phyloP scores from a whole-genome alignment of 2,329 filamentous ascomycete genomes.

The Talaromyces sp. region DNA sequence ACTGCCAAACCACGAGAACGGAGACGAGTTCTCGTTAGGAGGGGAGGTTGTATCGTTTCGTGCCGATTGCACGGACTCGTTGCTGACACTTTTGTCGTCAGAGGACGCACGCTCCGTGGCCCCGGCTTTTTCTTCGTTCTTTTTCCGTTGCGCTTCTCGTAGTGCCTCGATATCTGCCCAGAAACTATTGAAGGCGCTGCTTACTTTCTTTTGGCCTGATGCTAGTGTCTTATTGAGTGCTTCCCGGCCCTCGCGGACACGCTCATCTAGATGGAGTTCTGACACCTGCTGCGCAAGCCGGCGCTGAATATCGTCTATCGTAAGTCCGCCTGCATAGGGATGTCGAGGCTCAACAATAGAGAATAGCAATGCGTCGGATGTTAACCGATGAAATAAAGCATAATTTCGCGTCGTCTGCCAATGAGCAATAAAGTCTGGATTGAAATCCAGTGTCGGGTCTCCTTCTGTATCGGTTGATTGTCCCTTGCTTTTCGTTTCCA shows the following conservation, averaged over 20 bases:
- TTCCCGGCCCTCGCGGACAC: slow-evolving; percentile 76
- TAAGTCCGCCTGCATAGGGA: slow-evolving; percentile 85
- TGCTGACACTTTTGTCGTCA: slow-evolving; percentile 23
- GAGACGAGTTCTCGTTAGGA: slow-evolving; percentile 11
- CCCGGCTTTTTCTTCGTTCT: slow-evolving; percentile 28
- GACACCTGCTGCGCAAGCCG: slow-evolving; percentile 86
- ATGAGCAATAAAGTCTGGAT: slow-evolving; percentile 74
- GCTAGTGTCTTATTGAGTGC: slow-evolving; percentile 84
- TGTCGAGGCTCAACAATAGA: slow-evolving; percentile 91
- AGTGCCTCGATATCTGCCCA: slow-evolving; percentile 86
- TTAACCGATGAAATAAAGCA: slow-evolving; percentile 74
- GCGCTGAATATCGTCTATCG: slow-evolving; percentile 89
- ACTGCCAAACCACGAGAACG: slow-evolving; percentile 25
- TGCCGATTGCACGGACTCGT: slow-evolving; percentile 21
- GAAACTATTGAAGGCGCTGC: slow-evolving; percentile 76
- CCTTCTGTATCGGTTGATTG: slow-evolving; percentile 63
- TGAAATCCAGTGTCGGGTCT: slow-evolving; percentile 80
- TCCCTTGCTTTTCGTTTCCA: slow-evolving; percentile 44
- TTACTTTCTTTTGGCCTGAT: slow-evolving; percentile 81
- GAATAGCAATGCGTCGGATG: slow-evolving; percentile 76
- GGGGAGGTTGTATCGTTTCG: background rate
- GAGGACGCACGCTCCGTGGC: slow-evolving; percentile 26
- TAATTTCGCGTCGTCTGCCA: slow-evolving; percentile 91
- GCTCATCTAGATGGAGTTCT: slow-evolving; percentile 88
- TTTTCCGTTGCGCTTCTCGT: slow-evolving; percentile 65